Conservation (phyloP, 2,329 filamentous ascomycete genomes). For the Hawksworthiomyces lignivorus region DNA sequence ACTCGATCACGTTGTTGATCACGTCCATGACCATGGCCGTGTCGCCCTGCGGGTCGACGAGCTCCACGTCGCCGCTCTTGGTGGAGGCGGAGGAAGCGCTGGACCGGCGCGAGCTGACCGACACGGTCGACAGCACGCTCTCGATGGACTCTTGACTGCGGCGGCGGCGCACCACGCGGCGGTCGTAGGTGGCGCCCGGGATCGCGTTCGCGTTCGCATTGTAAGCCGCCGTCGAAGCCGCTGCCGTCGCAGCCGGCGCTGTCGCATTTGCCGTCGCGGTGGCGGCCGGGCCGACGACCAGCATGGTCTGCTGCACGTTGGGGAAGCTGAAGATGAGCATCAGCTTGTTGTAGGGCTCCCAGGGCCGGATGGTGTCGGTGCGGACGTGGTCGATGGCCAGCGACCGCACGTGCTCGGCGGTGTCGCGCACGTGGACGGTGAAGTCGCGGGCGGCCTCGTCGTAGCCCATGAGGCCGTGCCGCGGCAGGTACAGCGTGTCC, state of each 20-base stretch:
- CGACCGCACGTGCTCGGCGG: slow-evolving; percentile 26
- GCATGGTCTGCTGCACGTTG: slow-evolving; percentile 28
- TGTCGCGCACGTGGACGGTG: slow-evolving; percentile 25
- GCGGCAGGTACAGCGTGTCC: slow-evolving; percentile 32
- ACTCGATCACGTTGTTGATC: slow-evolving; percentile 19
- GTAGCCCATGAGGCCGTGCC: slow-evolving; percentile 32
- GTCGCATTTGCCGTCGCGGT: background rate
- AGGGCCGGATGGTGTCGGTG: slow-evolving; percentile 35
- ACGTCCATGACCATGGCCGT: slow-evolving; percentile 12
- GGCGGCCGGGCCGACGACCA: slow-evolving; percentile 24
- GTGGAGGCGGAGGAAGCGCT: slow-evolving; percentile 6
- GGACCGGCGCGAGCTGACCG: background rate
- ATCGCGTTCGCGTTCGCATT: no score
- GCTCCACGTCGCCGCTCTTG: slow-evolving; percentile 18
- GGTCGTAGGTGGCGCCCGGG: slow-evolving; percentile 6
- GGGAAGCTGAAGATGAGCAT: slow-evolving; percentile 35
- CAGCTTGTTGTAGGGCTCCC: slow-evolving; percentile 45
- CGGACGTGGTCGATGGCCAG: slow-evolving; percentile 40
- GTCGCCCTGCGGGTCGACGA: slow-evolving; percentile 23
- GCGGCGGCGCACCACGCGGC: slow-evolving; percentile 5
- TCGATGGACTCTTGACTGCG: slow-evolving; percentile 11
- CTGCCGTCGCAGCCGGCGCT: no score
- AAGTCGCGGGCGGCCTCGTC: slow-evolving; percentile 35
- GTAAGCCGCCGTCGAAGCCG: no score
- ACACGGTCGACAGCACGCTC: slow-evolving; percentile 1